Conservation (phyloP, 192 early-diverging fungal genomes). For the Phycomyces blakesleeanus region DNA sequence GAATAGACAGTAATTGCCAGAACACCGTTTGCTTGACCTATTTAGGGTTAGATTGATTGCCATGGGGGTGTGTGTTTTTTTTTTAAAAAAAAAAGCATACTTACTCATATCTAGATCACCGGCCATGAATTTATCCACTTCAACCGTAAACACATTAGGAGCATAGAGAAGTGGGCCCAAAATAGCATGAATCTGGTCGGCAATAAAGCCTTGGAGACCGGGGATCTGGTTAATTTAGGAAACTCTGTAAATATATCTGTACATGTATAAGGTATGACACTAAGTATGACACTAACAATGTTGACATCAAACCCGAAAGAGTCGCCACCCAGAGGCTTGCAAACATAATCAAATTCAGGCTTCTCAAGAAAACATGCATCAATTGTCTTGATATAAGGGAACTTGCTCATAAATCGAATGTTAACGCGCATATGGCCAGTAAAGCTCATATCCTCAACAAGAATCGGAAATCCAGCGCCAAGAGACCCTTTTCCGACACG, state of each 20-base stretch:
- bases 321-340: slow-evolving; percentile 70
- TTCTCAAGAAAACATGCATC: slow-evolving; percentile 70
- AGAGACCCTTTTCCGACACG: slow-evolving; percentile 72
- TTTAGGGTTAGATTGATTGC: neutral
- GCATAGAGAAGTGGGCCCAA: slow-evolving; percentile 44
- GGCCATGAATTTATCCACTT: slow-evolving; percentile 25
- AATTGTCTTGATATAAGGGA: slow-evolving; percentile 67
- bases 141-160: slow-evolving; percentile 33
- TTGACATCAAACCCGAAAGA: slow-evolving; percentile 70
- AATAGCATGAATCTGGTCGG: slow-evolving; percentile 52
- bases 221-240: slow-evolving; percentile 41
- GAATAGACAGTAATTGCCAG: slow-evolving; percentile 27
- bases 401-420: slow-evolving; percentile 69
- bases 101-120: slow-evolving; percentile 35
- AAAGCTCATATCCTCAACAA: slow-evolving; percentile 72
- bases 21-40: slow-evolving; percentile 31
- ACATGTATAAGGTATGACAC: neutral
- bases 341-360: slow-evolving; percentile 75
- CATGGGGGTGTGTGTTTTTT: neutral
- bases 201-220: slow-evolving; percentile 60
- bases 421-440: slow-evolving; percentile 59
- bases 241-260: neutral
- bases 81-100: neutral
- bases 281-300: slow-evolving; percentile 39
- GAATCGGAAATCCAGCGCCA: slow-evolving; percentile 68